Percentiles rank a stretch among this genome's conserved stretches.
Evolutionary conservation across 768 basidiomycete species (phyloP).

Genomic region (Tricholoma flavovirens): DNA sequence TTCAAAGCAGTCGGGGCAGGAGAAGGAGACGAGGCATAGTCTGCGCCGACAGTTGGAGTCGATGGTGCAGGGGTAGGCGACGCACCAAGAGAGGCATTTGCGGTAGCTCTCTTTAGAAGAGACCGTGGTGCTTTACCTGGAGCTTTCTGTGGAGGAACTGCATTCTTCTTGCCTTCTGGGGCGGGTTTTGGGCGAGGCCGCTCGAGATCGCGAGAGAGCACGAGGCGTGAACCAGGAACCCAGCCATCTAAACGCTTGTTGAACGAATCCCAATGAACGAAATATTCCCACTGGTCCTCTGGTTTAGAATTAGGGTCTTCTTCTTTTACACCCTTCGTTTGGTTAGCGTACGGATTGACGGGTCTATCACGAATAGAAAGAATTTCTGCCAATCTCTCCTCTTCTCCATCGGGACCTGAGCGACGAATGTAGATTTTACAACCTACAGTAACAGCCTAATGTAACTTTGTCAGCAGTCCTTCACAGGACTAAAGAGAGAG

Average conservation of each 20-base stretch:
- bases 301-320: slow-evolving; percentile 43
- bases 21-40: slow-evolving; percentile 46
- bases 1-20: slow-evolving; percentile 54
- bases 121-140: slow-evolving; percentile 61
- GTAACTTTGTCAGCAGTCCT: slow-evolving; percentile 22
- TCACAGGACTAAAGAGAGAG: slow-evolving; percentile 21
- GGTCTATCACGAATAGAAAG: slow-evolving; percentile 91
- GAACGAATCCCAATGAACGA: slow-evolving; percentile 98
- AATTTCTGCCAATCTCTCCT: slow-evolving; percentile 94
- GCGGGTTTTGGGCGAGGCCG: slow-evolving; percentile 88
- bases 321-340: slow-evolving; percentile 36
- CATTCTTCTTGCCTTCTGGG: slow-evolving; percentile 46
- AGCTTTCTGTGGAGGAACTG: slow-evolving; percentile 42
- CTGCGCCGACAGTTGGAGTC: slow-evolving; percentile 19
- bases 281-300: slow-evolving; percentile 87
- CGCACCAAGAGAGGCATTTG: slow-evolving; percentile 54
- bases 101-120: slow-evolving; percentile 64
- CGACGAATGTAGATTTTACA: slow-evolving; percentile 94
- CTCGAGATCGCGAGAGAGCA: slow-evolving; percentile 82
- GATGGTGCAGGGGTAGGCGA: slow-evolving; percentile 37
- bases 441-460: slow-evolving; percentile 81
- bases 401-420: slow-evolving; percentile 68
- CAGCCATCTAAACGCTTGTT: slow-evolving; percentile 99
- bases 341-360: slow-evolving; percentile 51
- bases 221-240: slow-evolving; percentile 84